Percentiles rank a stretch among this genome's conserved stretches.
phyloP scores from a whole-genome alignment of 2,329 filamentous ascomycete genomes.

The Penicillium sp. region DNA sequence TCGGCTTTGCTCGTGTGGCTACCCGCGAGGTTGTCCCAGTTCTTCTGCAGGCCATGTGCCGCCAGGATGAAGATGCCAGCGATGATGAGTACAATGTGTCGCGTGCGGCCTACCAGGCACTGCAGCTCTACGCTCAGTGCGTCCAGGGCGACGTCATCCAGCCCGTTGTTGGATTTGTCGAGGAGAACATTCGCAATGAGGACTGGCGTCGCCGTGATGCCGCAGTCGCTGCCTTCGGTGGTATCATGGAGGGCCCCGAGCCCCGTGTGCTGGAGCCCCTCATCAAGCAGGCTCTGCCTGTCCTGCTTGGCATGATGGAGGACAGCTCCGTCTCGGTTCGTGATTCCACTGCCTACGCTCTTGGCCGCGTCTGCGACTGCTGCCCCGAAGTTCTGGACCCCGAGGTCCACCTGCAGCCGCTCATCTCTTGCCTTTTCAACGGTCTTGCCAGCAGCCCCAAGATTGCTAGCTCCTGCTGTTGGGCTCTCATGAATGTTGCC shows the following conservation, averaged over 20 bases:
- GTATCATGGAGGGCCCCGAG: constrained; percentile 98
- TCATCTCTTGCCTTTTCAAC: constrained; percentile 87
- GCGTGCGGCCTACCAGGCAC: constrained; percentile 91
- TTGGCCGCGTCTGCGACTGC: constrained; percentile 93
- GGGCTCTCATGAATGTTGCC: constrained; percentile 97
- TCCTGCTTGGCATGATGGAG: constrained; percentile 90
- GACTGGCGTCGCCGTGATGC: constrained; percentile 97
- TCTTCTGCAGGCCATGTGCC: constrained; percentile 83
- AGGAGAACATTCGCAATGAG: constrained; percentile 83
- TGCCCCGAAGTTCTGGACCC: constrained; percentile 92
- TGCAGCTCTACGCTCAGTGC: constrained; percentile 93
- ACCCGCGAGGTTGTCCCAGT: constrained; percentile 94
- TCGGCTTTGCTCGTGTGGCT: constrained; percentile 93
- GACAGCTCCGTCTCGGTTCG: constrained; percentile 87
- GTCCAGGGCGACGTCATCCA: constrained; percentile 83
- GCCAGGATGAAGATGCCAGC: constrained; percentile 94
- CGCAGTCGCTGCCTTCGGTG: constrained; percentile 94
- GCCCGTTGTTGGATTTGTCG: constrained; percentile 87
- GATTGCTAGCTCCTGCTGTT: constrained; percentile 98
- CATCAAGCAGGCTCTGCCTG: constrained; percentile 91
- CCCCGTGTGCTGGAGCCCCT: constrained; percentile 90
- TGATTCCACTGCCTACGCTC: constrained; percentile 93
- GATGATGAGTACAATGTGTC: constrained; percentile 98
- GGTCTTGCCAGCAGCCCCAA: constrained; percentile 89
- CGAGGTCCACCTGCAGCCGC: constrained; percentile 75